Conservation (phyloP, 2,329 filamentous ascomycete genomes). For the Pseudogymnoascus sp. region DNA sequence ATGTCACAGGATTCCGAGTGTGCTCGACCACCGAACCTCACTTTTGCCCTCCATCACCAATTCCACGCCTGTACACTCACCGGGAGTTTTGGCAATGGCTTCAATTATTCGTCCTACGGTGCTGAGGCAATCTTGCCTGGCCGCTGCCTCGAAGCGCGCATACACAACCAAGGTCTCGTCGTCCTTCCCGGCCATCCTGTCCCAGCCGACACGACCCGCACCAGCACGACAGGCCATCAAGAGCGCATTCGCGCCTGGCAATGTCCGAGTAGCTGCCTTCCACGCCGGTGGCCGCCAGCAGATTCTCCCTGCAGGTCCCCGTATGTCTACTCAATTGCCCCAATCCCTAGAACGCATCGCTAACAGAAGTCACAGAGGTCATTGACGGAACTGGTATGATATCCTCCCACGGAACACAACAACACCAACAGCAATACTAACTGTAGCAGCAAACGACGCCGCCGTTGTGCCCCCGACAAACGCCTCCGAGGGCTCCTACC, state of each 20-base stretch:
- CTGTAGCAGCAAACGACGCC: constrained; percentile 71
- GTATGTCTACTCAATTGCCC: constrained; percentile 48
- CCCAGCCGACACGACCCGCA: constrained; percentile 26
- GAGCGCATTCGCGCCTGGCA: constrained; percentile 35
- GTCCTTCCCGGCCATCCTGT: constrained; percentile 29
- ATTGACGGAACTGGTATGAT: constrained; percentile 68
- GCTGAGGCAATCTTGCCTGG: constrained; percentile 41
- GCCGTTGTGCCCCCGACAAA: constrained; percentile 64
- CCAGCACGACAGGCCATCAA: constrained; percentile 23
- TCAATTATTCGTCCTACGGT: constrained; percentile 45
- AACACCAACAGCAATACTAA: constrained; percentile 5
- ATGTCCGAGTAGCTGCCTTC: constrained; percentile 66
- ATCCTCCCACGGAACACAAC: background rate
- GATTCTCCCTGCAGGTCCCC: constrained; percentile 78
- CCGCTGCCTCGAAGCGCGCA: constrained; percentile 38
- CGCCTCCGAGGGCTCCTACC: constrained; percentile 87
- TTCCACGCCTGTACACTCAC: background rate
- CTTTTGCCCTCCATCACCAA: constrained; percentile 7
- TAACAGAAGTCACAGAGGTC: constrained; percentile 54
- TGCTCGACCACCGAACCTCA: constrained; percentile 8
- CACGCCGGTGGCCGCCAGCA: constrained; percentile 71
- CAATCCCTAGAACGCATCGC: constrained; percentile 25
- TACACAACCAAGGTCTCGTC: constrained; percentile 36
- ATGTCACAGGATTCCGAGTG: constrained; percentile 8
- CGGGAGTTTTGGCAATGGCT: constrained; percentile 37